These are phyloP conservation scores for Pisolithus marmoratus DNA, from an alignment of 768 basidiomycete genomes.

Conservation along the genomic window DNA sequence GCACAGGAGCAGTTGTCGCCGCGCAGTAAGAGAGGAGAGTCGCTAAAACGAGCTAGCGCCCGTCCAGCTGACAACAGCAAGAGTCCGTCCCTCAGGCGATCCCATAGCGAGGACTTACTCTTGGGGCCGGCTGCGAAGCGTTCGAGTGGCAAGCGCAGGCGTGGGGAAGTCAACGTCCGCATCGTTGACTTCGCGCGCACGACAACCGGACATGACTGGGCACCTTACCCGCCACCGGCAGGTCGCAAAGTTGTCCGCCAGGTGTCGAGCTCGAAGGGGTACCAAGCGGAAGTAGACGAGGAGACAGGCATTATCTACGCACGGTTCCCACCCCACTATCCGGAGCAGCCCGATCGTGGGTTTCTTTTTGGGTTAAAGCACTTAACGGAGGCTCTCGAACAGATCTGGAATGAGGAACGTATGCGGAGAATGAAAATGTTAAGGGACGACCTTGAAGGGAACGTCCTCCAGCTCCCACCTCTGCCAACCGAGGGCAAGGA, in stretches of 20 bases:
- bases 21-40: constrained; percentile 71
- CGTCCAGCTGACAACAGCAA: constrained; percentile 39
- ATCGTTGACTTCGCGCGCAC: constrained; percentile 99
- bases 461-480: constrained; percentile 51
- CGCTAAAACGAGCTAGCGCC: constrained; percentile 53
- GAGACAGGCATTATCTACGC: constrained; percentile 83
- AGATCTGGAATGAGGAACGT: constrained; percentile 85
- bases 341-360: constrained; percentile 85
- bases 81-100: constrained; percentile 52
- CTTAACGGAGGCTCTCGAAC: constrained; percentile 68
- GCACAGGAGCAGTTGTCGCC: constrained; percentile 59
- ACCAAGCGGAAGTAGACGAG: constrained; percentile 76
- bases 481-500: constrained; percentile 70
- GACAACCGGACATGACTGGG: constrained; percentile 90
- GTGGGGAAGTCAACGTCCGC: constrained; percentile 92
- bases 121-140: constrained; percentile 61
- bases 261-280: constrained; percentile 61
- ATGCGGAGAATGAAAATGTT: constrained; percentile 58
- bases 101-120: constrained; percentile 76
- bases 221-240: constrained; percentile 50
- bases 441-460: constrained; percentile 48
- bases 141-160: constrained; percentile 58
- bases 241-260: constrained; percentile 38
- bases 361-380: constrained; percentile 89
- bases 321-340: constrained; percentile 90